phyloP scores from a whole-genome alignment of 1,139 yeast species.

The Kurtzmaniella quercitrusa region DNA sequence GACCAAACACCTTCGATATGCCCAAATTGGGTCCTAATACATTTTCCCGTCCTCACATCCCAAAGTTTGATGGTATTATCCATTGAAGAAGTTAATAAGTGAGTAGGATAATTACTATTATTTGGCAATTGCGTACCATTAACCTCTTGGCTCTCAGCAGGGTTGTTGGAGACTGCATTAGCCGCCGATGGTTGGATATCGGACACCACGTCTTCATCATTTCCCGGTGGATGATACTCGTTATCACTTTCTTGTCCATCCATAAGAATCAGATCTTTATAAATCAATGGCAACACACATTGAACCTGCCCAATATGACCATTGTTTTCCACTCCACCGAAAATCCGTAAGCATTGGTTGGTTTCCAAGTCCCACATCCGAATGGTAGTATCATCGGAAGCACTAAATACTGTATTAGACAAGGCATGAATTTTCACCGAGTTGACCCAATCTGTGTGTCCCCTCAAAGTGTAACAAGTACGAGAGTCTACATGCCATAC shows the following conservation, averaged over 20 bases:
- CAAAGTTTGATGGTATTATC: constrained; percentile 93
- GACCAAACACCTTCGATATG: constrained; percentile 99
- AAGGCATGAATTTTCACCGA: constrained; percentile 81
- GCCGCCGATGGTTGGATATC: too few species aligned
- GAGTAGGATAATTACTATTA: constrained; percentile 60
- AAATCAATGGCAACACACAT: constrained; percentile 77
- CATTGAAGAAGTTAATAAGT: constrained; percentile 78
- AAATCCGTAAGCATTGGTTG: constrained; percentile 72
- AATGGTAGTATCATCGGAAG: constrained; percentile 88
- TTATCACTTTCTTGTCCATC: constrained; percentile 31
- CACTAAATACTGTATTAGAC: constrained; percentile 76
- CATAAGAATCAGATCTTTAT: constrained; percentile 47
- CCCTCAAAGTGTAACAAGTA: constrained; percentile 87
- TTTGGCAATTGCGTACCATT: constrained; percentile 23
- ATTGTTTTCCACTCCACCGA: constrained; percentile 67
- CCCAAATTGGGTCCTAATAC: constrained; percentile 91
- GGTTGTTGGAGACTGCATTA: not conserved
- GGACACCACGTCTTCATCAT: constrained; percentile 12
- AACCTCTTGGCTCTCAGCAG: constrained; percentile 6
- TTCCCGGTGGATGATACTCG: constrained; percentile 13
- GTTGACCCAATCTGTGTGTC: constrained; percentile 91
- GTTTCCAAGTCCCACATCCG: constrained; percentile 91
- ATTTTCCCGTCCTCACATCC: constrained; percentile 83
- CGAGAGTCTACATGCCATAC: constrained; percentile 96
- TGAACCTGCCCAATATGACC: constrained; percentile 88